Evolutionary conservation across 768 basidiomycete species (phyloP).

Genomic region (Leccinum sublutescens): DNA sequence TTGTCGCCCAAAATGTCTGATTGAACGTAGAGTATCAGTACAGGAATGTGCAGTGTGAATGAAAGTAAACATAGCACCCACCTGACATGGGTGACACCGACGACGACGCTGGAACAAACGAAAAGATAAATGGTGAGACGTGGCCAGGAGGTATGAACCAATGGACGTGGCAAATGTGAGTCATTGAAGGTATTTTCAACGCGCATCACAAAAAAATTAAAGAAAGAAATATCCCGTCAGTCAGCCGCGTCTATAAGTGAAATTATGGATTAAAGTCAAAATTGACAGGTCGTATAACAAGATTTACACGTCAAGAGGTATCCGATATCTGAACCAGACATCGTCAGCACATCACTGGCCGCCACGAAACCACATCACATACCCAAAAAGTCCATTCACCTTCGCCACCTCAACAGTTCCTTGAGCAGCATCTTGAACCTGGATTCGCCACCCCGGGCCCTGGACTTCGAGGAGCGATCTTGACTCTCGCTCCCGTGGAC

Average conservation of each 20-base stretch:
- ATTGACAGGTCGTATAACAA: neutral
- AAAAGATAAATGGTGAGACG: neutral
- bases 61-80: too few relatives aligned
- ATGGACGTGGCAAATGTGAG: neutral
- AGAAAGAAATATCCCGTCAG: neutral
- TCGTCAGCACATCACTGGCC: neutral
- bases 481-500: neutral
- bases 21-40: too few relatives aligned
- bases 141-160: neutral
- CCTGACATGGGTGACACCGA: too few relatives aligned
- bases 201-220: neutral
- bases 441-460: slow-evolving; percentile 3
- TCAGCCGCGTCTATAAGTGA: neutral
- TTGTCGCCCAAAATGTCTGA: too few relatives aligned
- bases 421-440: slow-evolving; percentile 17
- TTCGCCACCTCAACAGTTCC: slow-evolving; percentile 16
- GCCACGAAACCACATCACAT: neutral
- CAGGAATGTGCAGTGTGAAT: too few relatives aligned
- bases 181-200: slow-evolving; percentile 3
- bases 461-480: neutral
- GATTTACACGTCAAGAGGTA: neutral
- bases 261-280: neutral
- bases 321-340: neutral
- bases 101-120: too few relatives aligned
- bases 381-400: slow-evolving; percentile 6